Conservation (phyloP, 768 basidiomycete species). For the Wakefieldia striispora region DNA sequence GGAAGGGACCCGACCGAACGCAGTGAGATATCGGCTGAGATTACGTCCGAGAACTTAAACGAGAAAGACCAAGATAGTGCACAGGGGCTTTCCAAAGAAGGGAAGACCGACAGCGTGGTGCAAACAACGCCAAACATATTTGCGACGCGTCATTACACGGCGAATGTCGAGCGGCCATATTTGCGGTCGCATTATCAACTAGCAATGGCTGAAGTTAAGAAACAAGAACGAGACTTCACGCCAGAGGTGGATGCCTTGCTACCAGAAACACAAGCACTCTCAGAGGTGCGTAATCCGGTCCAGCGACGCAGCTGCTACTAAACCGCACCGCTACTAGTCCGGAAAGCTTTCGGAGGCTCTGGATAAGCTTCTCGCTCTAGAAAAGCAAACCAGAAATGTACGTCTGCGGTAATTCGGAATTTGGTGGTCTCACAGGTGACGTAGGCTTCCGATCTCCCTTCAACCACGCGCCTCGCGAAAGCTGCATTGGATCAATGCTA, state of each 20-base stretch:
- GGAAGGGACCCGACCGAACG: conserved; percentile 28
- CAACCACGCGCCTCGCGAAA: conserved; percentile 86
- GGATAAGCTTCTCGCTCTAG: conserved; percentile 84
- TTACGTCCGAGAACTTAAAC: too few species aligned
- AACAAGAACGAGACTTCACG: conserved; percentile 85
- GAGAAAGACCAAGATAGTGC: neutral
- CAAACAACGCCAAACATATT: conserved; percentile 46
- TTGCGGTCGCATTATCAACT: conserved; percentile 39
- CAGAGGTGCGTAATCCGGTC: conserved; percentile 54
- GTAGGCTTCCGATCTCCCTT: conserved; percentile 88
- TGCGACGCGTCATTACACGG: conserved; percentile 60
- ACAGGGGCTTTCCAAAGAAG: conserved; percentile 25
- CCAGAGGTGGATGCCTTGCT: conserved; percentile 77
- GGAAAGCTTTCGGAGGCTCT: conserved; percentile 83
- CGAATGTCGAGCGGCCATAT: conserved; percentile 35
- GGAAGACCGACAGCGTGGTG: conserved; percentile 4
- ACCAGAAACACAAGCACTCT: conserved; percentile 62
- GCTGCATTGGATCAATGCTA: conserved; percentile 71
- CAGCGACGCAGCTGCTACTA: conserved; percentile 2
- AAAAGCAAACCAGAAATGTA: conserved; percentile 97
- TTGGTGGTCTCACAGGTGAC: neutral
- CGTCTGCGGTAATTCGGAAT: conserved; percentile 19
- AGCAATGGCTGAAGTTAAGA: conserved; percentile 77
- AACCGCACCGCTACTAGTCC: conserved; percentile 43
- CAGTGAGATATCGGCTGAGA: conserved; percentile 11